Evolutionary conservation across 148 eudicot genomes (phyloP).

Genomic region (Silene latifolia): DNA sequence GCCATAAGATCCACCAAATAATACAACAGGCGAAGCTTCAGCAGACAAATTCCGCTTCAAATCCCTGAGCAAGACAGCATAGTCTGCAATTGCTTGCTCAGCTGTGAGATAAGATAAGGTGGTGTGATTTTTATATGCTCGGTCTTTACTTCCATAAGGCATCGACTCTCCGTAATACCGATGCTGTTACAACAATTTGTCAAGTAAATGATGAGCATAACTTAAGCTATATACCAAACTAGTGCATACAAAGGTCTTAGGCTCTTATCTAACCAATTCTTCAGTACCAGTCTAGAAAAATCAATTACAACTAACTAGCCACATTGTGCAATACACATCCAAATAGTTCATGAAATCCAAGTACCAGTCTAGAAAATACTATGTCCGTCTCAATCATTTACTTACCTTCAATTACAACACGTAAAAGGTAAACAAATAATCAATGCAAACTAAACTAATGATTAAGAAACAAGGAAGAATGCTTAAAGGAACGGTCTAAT

Average conservation of each 20-base stretch:
- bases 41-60: conserved; percentile 74
- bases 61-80: conserved; percentile 61
- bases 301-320: too few species aligned
- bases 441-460: too few species aligned
- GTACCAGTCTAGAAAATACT: too few species aligned
- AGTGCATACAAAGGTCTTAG: not conserved
- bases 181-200: conserved; percentile 47
- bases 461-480: too few species aligned
- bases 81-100: conserved; percentile 90
- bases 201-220: not conserved
- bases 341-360: too few species aligned
- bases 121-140: conserved; percentile 63
- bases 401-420: too few species aligned
- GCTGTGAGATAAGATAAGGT: conserved; percentile 73
- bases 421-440: too few species aligned
- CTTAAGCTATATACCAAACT: not conserved
- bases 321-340: too few species aligned
- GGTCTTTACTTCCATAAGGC: conserved; percentile 72
- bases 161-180: conserved; percentile 93
- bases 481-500: too few species aligned
- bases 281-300: not conserved
- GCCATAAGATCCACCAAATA: conserved; percentile 97
- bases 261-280: not conserved
- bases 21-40: conserved; percentile 82
- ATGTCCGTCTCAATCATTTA: too few species aligned